Conservation (phyloP, 2,329 filamentous ascomycete genomes). For the Colletotrichum sojae region DNA sequence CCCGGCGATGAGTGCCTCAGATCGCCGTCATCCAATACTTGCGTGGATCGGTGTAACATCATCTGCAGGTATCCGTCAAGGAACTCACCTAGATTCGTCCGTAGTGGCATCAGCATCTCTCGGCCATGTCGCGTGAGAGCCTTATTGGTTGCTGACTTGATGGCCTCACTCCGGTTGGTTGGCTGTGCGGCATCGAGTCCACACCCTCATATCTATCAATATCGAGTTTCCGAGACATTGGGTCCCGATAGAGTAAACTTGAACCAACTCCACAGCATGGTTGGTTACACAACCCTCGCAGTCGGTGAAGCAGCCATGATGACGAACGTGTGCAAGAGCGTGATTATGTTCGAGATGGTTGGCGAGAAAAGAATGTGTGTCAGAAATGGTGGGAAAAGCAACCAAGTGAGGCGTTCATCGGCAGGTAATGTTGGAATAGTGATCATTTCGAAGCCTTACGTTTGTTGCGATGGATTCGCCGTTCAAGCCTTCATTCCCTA, state of each 20-base stretch:
- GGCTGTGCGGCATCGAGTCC: background rate
- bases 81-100: conserved; percentile 13
- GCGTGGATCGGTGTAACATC: conserved; percentile 23
- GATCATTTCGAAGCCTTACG: conserved; percentile 15
- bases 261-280: conserved; percentile 7
- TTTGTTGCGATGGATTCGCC: background rate
- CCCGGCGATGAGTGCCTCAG: conserved; percentile 4
- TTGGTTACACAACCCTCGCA: conserved; percentile 22
- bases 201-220: conserved; percentile 10
- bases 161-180: background rate
- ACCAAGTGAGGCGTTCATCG: conserved; percentile 42
- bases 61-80: conserved; percentile 21
- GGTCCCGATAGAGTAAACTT: background rate
- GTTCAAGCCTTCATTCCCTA: background rate
- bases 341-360: conserved; percentile 34
- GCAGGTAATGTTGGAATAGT: conserved; percentile 26
- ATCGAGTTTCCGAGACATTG: conserved; percentile 41
- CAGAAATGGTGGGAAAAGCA: conserved; percentile 26
- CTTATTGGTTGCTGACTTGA: conserved; percentile 1
- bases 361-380: conserved; percentile 27
- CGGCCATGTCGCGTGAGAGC: background rate
- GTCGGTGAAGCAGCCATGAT: background rate
- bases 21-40: conserved; percentile 33
- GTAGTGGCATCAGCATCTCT: background rate
- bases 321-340: background rate